Conservation (phyloP, 2,329 filamentous ascomycete genomes). For the Didymella keratinophila region DNA sequence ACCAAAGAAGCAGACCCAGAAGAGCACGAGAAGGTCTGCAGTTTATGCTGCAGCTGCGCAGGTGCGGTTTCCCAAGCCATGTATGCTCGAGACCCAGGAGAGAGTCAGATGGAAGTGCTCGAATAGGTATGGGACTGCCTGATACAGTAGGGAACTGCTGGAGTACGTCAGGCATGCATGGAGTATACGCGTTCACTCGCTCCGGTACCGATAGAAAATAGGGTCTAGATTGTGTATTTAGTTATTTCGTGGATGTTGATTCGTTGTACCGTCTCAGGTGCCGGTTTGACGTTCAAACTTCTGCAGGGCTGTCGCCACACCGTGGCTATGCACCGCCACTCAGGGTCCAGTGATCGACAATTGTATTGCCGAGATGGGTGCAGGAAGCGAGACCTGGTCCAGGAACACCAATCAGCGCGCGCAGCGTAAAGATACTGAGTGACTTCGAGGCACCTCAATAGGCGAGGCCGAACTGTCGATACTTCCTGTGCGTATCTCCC, state of each 20-base stretch:
- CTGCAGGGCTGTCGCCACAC: conserved; percentile 11
- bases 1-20: background rate
- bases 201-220: background rate
- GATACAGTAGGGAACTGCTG: conserved; percentile 7
- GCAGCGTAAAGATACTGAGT: background rate
- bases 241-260: conserved; percentile 8
- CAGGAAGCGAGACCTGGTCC: conserved; percentile 7
- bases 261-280: conserved; percentile 3
- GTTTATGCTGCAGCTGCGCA: background rate
- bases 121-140: background rate
- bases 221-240: conserved; percentile 13
- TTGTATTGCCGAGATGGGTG: background rate
- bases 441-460: background rate
- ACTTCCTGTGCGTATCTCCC: background rate
- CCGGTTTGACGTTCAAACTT: background rate
- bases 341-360: conserved; percentile 32
- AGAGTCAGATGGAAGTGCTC: background rate
- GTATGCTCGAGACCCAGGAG: background rate
- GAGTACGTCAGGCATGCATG: conserved; percentile 18
- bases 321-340: conserved; percentile 22
- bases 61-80: background rate
- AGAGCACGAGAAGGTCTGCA: background rate
- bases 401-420: conserved; percentile 41
- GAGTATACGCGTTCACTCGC: conserved; percentile 5
- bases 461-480: conserved; percentile 13